phyloP scores from a whole-genome alignment of 2,329 filamentous ascomycete species.

The Penicillium sp. region DNA sequence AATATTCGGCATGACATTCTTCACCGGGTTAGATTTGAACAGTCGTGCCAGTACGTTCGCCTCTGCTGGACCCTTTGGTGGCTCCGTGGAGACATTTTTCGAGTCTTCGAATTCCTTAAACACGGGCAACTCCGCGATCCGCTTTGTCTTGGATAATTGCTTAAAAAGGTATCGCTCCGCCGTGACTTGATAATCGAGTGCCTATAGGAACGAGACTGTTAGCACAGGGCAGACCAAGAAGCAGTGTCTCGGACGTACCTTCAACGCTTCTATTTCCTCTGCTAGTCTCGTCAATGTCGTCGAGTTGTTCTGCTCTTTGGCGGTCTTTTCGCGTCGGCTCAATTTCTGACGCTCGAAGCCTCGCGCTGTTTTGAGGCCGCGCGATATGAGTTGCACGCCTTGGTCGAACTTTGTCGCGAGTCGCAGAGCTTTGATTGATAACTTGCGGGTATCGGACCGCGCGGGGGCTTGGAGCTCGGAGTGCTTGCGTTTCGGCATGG shows the following conservation, averaged over 20 bases:
- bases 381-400: constrained; percentile 46
- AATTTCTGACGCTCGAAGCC: constrained; percentile 61
- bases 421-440: constrained; percentile 33
- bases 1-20: constrained; percentile 48
- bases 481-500: constrained; percentile 41
- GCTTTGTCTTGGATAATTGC: constrained; percentile 53
- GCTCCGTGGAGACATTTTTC: constrained; percentile 34
- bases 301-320: constrained; percentile 42
- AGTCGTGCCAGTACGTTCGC: constrained; percentile 55
- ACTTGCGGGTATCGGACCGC: constrained; percentile 21
- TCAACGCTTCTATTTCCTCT: constrained; percentile 53
- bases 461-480: constrained; percentile 27
- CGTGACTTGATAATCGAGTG: constrained; percentile 46
- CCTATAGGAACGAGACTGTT: constrained; percentile 16
- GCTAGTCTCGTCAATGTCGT: constrained; percentile 43
- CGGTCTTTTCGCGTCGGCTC: constrained; percentile 53
- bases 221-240: neutral
- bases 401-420: constrained; percentile 47
- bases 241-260: constrained; percentile 36
- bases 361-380: constrained; percentile 53
- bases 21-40: constrained; percentile 56
- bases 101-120: constrained; percentile 41
- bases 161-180: constrained; percentile 54
- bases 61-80: constrained; percentile 42
- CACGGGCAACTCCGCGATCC: constrained; percentile 47